Conservation (phyloP, 2,329 filamentous ascomycete species). For the Harringtonia aguacate region DNA sequence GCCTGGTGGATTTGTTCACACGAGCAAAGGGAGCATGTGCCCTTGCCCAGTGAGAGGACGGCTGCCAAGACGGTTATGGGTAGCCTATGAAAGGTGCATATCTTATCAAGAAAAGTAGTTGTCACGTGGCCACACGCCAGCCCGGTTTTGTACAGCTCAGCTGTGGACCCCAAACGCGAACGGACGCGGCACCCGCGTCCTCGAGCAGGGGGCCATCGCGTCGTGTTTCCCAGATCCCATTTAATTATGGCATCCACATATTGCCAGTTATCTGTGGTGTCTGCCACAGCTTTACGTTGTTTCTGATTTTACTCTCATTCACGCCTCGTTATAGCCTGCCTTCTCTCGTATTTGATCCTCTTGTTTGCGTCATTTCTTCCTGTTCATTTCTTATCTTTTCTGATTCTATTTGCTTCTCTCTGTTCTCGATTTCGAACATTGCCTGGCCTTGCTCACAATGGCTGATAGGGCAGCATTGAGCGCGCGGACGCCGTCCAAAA, state of each 20-base stretch:
- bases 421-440: background rate
- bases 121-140: constrained; percentile 1
- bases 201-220: constrained; percentile 1
- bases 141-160: background rate
- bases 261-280: no score
- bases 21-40: background rate
- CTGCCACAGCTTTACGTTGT: background rate
- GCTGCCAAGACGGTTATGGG: no score
- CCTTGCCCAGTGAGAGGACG: background rate
- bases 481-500: constrained; percentile 25
- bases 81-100: no score
- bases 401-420: background rate
- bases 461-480: constrained; percentile 16
- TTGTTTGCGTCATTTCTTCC: background rate
- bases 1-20: background rate
- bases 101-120: no score
- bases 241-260: no score
- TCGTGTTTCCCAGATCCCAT: constrained; percentile 2
- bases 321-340: no score
- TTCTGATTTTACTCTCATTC: background rate
- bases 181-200: constrained; percentile 7
- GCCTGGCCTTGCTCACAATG: constrained; percentile 11
- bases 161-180: constrained; percentile 7
- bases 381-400: background rate
- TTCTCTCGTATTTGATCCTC: background rate